A percentile compares a stretch with the other conserved stretches of the same genome.
These are phyloP conservation scores for Phellopilus nigrolimitatus DNA, from an alignment of 1,284 basidiomycete genomes.

Conservation along the genomic window DNA sequence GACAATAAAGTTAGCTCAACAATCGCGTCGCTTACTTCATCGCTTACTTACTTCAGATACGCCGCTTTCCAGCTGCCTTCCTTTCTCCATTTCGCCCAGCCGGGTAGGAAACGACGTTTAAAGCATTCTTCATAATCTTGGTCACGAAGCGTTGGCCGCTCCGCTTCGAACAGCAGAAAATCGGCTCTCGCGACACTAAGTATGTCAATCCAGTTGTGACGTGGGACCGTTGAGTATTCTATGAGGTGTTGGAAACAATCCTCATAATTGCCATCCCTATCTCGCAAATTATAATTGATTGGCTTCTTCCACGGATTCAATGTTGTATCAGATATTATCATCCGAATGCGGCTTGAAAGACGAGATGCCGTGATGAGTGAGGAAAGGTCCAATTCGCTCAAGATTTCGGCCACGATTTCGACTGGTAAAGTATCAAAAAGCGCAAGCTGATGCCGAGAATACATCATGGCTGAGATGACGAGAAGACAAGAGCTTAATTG, in stretches of 20 bases:
- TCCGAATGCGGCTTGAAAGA: constrained; percentile 51
- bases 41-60: constrained; percentile 48
- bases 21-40: background rate
- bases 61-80: constrained; percentile 53
- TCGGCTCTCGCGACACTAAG: constrained; percentile 50
- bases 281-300: constrained; percentile 51
- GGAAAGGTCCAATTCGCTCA: constrained; percentile 59
- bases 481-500: constrained; percentile 8
- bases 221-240: constrained; percentile 55
- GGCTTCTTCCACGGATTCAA: constrained; percentile 71
- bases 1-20: constrained; percentile 11
- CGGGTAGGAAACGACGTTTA: constrained; percentile 60
- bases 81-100: constrained; percentile 65
- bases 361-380: constrained; percentile 53
- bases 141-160: constrained; percentile 58
- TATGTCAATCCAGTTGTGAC: constrained; percentile 72
- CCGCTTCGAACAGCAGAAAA: constrained; percentile 61
- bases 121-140: constrained; percentile 71
- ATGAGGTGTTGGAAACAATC: constrained; percentile 50
- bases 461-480: background rate
- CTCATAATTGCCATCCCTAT: constrained; percentile 39
- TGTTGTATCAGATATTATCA: constrained; percentile 52
- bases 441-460: background rate
- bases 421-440: constrained; percentile 56
- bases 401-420: constrained; percentile 67